These are phyloP conservation scores for Dipodascus geniculatus DNA, from an alignment of 805 yeast species.

Conservation along the genomic window DNA sequence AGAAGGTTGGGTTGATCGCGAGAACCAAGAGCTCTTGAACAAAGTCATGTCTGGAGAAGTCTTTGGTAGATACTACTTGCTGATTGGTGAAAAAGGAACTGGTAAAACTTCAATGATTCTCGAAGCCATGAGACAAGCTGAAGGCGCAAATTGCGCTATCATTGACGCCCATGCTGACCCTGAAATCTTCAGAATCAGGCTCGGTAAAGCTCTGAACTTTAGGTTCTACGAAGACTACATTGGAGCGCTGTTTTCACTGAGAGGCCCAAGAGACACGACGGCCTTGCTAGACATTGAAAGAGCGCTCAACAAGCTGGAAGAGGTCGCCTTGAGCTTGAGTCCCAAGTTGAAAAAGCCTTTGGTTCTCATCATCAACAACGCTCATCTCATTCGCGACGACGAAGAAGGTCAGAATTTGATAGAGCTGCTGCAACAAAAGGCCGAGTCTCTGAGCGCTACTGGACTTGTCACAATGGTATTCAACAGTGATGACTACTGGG, in stretches of 20 bases:
- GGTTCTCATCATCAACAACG: constrained; percentile 57
- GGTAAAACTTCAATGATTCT: constrained; percentile 70
- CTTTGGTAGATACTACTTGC: constrained; percentile 54
- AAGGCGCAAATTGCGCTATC: constrained; percentile 53
- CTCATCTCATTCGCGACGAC: constrained; percentile 65
- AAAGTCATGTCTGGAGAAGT: constrained; percentile 53
- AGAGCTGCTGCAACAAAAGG: constrained; percentile 72
- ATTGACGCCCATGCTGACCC: constrained; percentile 82
- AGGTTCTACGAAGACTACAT: constrained; percentile 72
- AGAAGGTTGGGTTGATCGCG: constrained; percentile 38
- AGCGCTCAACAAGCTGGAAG: constrained; percentile 65
- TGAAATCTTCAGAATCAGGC: constrained; percentile 62
- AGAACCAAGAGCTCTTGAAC: constrained; percentile 54
- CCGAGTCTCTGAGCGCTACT: constrained; percentile 64
- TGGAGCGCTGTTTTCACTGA: constrained; percentile 66
- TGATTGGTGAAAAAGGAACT: constrained; percentile 80
- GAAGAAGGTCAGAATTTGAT: constrained; percentile 61
- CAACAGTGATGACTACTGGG: constrained; percentile 80
- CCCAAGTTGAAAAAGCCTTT: constrained; percentile 40
- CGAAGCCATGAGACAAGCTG: constrained; percentile 54
- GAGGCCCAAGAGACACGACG: constrained; percentile 79
- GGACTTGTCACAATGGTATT: constrained; percentile 60
- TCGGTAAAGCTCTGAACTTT: constrained; percentile 66
- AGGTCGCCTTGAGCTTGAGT: constrained; percentile 43
- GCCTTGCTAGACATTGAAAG: constrained; percentile 73